Evolutionary conservation across 805 yeast genomes (phyloP), one percentile per base, ranked within the genome.

Genomic region (Candida caryicola): DNA sequence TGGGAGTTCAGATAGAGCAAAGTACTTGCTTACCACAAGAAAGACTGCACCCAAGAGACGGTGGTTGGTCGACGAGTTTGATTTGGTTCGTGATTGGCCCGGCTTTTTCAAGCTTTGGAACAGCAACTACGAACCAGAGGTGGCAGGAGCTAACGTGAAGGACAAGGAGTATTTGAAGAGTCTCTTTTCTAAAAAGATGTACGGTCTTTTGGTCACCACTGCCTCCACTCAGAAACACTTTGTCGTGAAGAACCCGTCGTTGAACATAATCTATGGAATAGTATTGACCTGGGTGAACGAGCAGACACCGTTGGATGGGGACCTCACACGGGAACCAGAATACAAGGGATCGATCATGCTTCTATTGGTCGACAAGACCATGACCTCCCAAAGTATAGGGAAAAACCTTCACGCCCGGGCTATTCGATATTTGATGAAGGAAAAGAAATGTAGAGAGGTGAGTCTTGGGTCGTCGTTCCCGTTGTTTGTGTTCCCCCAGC

Each of bases 21-120:
- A 31, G 34, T 17, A 16, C 17, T 8, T 21, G 10, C 7, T 7
- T 7, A 21, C 12, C 17, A n/a, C 38, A 23, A 45, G 46, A 18
- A 47, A 34, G 21, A 35, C 51, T 3, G 44, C 54, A 1, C 67
- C 71, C 2, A 64, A 59, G 33, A 52, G 73, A 41, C 50, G 62
- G 32, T 79, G 85, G 85, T 61, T 79, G 29, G 83, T 78, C 17
- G 84, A 79, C 47, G 74, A 68, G 40, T 74, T 76, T 49, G 69
- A 73, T 42, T 50, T 71, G 17, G 58, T 60, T 14, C 60, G 82
- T 27, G 83, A 79, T 46, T 69, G 76, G 67, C 51, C 65, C n/a
- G 69, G 74, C 23, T 60, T 77, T 31, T 60, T 65, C 12, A 61
- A 64, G 29, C 56, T 76, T 37, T 62, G 74, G 62, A 72, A 66